Base-by-base conservation (phyloP, 2,329 filamentous ascomycete species). In the Lachnellula suecica region DNA sequence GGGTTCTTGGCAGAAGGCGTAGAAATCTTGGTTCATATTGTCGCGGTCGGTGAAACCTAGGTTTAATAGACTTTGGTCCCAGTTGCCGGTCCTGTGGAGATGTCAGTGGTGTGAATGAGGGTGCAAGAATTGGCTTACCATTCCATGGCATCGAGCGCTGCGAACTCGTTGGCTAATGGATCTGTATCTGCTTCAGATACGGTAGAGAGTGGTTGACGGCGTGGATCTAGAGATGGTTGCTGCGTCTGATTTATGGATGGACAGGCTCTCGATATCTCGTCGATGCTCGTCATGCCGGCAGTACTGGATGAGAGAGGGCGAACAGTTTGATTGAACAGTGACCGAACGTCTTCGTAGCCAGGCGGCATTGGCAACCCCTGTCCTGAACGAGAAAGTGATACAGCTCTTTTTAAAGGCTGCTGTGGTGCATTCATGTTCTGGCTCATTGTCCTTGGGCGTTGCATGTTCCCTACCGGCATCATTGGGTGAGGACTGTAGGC, bases 111-210 rank as follows among this genome's bases (percentile, higher is more conserved):
- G 13, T 8, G n/a, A 22, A 29, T 4, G 6, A 27, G 25, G 23
- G 44, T 9, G 10, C 35, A 19, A 25, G 20, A 45, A 10, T n/a
- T 31, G 23, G 58, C 66, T 57, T 57, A 72, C 72, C 71, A 73
- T 59, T 81, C 75, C 20, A 73, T 74, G 2, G 74, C 78, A 59
- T 83, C 81, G 27, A 83, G 68, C 8, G 79, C 78, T 3, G 79
- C 79, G 34, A 84, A 66, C 57, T 83, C 79, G 47, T 83, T 80
- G 54, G 83, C 82, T 47, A 82, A 72, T 15, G 75, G 77, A 56
- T 81, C 77, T 5, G 58, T 59, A 27, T 67, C 65, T 6, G 62
- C 56, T 25, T 65, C 64, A 1, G 62, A 58, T 24, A 54, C 56
- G 44, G 58, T 59, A 4, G 59, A 61, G 13, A 58, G 52, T n/a